A percentile compares a stretch with the other conserved stretches of the same genome.
These are phyloP conservation scores for Lepidium didymum DNA, from an alignment of 345 rosid genomes.

Conservation along the genomic window DNA sequence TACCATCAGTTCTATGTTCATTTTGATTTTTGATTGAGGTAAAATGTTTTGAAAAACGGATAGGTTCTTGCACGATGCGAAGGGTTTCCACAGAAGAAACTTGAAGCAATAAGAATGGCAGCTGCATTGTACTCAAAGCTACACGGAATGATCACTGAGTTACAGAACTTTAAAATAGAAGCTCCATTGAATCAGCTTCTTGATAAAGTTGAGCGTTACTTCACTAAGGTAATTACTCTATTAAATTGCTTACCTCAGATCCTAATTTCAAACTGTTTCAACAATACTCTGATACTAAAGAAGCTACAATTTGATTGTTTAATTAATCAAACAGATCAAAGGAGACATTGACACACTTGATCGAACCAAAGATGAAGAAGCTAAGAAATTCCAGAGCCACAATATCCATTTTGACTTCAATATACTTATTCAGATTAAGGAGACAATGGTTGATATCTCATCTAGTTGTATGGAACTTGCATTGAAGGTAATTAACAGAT, in stretches of 20 bases:
- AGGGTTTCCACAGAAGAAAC: constrained; percentile 81
- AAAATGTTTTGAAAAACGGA: background rate
- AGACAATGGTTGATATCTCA: constrained; percentile 80
- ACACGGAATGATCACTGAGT: constrained; percentile 42
- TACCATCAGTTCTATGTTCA: background rate
- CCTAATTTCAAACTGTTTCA: background rate
- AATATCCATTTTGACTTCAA: constrained; percentile 65
- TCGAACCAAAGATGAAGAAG: constrained; percentile 73
- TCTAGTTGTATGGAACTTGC: constrained; percentile 82
- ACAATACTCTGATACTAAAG: background rate
- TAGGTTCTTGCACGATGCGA: constrained; percentile 88
- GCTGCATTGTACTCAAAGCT: constrained; percentile 56
- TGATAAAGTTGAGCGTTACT: constrained; percentile 72
- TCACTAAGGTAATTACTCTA: constrained; percentile 52
- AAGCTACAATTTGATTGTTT: background rate
- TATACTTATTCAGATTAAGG: constrained; percentile 63
- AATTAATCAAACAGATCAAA: constrained; percentile 42
- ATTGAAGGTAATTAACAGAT: constrained; percentile 44
- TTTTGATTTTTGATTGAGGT: background rate
- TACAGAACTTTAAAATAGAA: constrained; percentile 57
- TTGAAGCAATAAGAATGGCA: constrained; percentile 77
- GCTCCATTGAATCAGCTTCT: constrained; percentile 63
- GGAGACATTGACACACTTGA: constrained; percentile 71
- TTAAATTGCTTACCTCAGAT: background rate
- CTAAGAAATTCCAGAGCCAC: constrained; percentile 66